These are phyloP conservation scores for Neurospora tetraspora DNA, from an alignment of 495 filamentous ascomycete species.

Conservation along the genomic window DNA sequence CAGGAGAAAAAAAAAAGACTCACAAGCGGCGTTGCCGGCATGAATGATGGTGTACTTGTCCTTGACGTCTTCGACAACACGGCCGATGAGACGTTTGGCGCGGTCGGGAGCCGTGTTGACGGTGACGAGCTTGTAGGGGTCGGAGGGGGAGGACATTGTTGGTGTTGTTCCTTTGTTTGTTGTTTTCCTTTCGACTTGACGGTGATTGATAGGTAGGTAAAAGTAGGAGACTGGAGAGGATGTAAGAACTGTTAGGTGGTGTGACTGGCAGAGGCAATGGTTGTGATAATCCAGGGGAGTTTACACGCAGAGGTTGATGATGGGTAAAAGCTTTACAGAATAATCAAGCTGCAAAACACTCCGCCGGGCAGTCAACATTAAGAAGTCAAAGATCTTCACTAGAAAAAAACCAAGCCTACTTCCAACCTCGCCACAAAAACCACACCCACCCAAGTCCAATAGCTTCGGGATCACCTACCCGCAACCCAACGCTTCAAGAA, in stretches of 20 bases:
- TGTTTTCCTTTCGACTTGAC: background rate
- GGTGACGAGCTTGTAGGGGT: conserved; percentile 52
- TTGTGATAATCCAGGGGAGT: background rate
- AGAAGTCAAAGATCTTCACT: background rate
- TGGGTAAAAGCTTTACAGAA: background rate
- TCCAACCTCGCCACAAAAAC: background rate
- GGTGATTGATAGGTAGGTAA: background rate
- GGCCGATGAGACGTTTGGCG: conserved; percentile 50
- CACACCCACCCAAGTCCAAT: background rate
- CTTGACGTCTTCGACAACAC: conserved; percentile 46
- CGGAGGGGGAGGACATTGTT: conserved; percentile 21
- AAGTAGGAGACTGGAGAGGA: background rate
- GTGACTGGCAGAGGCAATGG: background rate
- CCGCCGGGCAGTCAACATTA: background rate
- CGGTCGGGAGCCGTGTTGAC: conserved; percentile 62
- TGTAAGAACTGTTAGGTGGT: background rate
- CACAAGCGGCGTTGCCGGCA: conserved; percentile 48
- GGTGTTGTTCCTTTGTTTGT: conserved; percentile 1
- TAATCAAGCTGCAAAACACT: background rate
- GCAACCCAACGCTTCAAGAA: background rate
- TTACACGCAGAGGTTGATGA: background rate
- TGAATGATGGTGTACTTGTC: conserved; percentile 51
- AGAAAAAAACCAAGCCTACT: background rate
- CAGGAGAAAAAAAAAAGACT: conserved; percentile 5
- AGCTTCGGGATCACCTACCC: background rate